Base-by-base conservation (phyloP, 73 alveolate genomes). In the Uronychia binucleata region DNA sequence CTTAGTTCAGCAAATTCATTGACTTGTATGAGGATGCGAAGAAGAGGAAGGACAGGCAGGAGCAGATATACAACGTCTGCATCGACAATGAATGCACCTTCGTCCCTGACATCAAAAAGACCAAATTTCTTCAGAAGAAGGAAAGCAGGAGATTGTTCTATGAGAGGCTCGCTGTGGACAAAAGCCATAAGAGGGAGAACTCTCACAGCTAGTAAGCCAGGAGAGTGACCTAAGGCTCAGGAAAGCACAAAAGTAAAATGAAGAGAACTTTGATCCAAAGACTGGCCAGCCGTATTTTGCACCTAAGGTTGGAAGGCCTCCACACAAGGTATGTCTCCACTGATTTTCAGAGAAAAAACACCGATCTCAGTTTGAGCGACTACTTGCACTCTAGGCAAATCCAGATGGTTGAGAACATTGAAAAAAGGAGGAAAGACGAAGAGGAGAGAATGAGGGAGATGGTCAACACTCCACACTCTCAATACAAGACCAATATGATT, bases 11-110 rank as follows among this genome's bases (percentile, higher is more conserved):
- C 77, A 90, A 90, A 77, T 90, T 90, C 79, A 28, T 78, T 14
- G 78, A 46, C 76, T 74, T 90, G 0, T 90, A 83, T 81, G 92
- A 90, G 28, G 95, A 90, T 79, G 92, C 95, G 28, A 67, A 28
- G 28, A 84, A 86, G 46, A 78, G 95, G 74, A 77, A 90, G 59
- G 91, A 85, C 28, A 84, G 92, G 35, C 14, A 85, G 75, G 95
- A 90, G 28, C 58, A 90, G 46, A 85, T 90, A 0, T 90, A 90
- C 74, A 31, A 91, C 0, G 83, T 80, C 28, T 83, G 91, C 57
- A 57, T 79, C 0, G 95, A 84, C 57, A 30, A 84, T 30, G 95
- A 90, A 33, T 90, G 92, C 35, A 90, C 95, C 13, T 90, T 90
- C 59, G 33, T 67, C 59, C 95, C 95, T 25, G 95, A 90, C 29